Base-by-base conservation (phyloP, 352 stramenopile genomes). In the Globisporangium sylvaticum region DNA sequence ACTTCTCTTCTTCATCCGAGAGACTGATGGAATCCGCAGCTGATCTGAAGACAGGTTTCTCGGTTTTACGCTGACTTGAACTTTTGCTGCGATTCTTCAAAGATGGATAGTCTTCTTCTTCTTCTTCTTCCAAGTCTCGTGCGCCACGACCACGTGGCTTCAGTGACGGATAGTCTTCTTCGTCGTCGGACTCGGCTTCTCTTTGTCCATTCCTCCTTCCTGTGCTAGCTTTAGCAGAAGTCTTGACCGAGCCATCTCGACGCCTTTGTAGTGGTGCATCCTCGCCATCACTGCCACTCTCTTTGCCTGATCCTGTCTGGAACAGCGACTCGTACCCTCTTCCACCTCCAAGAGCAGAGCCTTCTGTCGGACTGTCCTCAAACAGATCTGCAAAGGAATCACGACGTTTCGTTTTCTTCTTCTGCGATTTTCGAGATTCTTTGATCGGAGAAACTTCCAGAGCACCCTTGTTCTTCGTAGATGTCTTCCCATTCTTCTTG, bases 381-480 rank as follows among this genome's bases (percentile, higher is more conserved):
- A 94, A 94, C 50, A 94, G 55, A 68, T 76, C 77, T 12, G 82
- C 85, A 77, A 94, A 94, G 1, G 85, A 94, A 66, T 92, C 82
- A 58, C 78, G 79, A 14, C 79, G 81, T 27, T 78, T 76, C 9
- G 71, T 18, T 14, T 29, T 29, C 12, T 44, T 39, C 34, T 59
- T 68, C 9, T 62, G 65, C 3, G 18, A 31, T 24, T 39, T 69
- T 68, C 25, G 18, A 10, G 58, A 27, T n/a, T 7, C 44, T 10
- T 55, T 58, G 32, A 59, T 44, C 7, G 54, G 58, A 20, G 58
- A 64, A 18, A 22, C n/a, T 18, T 64, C 20, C 39, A 39, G 48
- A 50, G 24, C 37, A n/a, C 22, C 24, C n/a, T 54, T 79, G 32
- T n/a, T 48, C 31, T 57, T 63, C 58, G 60, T 70, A 18, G 52